Evolutionary conservation across 257 asterid species (phyloP).

Genomic region (Solanum verrucosum): DNA sequence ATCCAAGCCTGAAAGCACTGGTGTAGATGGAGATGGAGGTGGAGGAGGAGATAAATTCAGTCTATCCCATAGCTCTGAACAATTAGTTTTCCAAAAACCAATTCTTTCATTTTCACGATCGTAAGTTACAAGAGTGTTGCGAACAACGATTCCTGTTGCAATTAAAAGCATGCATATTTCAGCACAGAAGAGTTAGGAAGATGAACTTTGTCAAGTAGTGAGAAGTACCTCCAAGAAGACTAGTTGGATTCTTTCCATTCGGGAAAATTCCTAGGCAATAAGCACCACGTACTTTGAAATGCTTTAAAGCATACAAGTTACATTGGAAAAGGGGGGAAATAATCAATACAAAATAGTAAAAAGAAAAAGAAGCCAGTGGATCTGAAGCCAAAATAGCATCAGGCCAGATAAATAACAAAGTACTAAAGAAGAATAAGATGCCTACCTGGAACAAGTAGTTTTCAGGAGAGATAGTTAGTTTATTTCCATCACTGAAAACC

Average conservation of each 20-base stretch:
- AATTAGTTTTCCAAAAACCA: conserved; percentile 95
- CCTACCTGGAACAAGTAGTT: conserved; percentile 84
- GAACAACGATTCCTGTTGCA: conserved; percentile 73
- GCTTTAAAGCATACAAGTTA: conserved; percentile 30
- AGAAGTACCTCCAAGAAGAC: conserved; percentile 86
- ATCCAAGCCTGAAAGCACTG: conserved; percentile 25
- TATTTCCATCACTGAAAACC: conserved; percentile 72
- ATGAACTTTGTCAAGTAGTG: not conserved
- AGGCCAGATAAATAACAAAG: not conserved
- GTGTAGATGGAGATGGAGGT: not conserved
- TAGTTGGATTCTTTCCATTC: conserved; percentile 95
- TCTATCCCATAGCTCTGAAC: conserved; percentile 88
- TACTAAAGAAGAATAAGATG: not conserved
- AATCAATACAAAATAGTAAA: conserved; percentile 2
- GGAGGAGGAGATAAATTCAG: conserved; percentile 37
- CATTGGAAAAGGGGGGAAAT: not conserved
- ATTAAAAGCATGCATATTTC: not conserved
- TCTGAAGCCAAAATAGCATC: not conserved
- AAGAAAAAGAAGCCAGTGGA: not conserved
- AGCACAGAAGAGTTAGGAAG: not conserved
- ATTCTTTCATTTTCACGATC: conserved; percentile 85
- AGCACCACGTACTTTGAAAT: conserved; percentile 86
- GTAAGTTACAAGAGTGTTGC: conserved; percentile 89
- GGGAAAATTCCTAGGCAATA: conserved; percentile 96
- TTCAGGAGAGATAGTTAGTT: conserved; percentile 75